phyloP scores from a whole-genome alignment of 108 stramenopile genomes.

The Cylindrotheca fusiformis region DNA sequence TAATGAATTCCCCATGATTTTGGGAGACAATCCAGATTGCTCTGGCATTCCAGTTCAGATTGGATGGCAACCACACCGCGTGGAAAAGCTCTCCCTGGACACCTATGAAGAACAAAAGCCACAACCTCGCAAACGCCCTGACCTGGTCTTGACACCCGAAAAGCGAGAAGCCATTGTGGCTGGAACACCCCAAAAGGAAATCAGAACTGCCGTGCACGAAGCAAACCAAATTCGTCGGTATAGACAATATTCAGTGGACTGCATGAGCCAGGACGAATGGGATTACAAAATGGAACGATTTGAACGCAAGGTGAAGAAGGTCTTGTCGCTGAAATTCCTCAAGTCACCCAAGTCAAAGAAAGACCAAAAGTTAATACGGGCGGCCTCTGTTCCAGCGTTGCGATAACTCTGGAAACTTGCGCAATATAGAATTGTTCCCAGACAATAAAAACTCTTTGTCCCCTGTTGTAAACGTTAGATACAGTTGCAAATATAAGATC shows the following conservation, averaged over 20 bases:
- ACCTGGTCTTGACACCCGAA: neutral
- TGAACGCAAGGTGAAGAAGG: neutral
- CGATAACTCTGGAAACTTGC: too few relatives aligned
- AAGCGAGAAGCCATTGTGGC: neutral
- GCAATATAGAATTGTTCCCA: too few relatives aligned
- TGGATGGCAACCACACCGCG: constrained; percentile 12
- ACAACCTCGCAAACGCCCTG: neutral
- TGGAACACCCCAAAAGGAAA: neutral
- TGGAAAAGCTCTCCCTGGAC: neutral
- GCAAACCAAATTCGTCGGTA: neutral
- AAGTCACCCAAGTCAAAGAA: neutral
- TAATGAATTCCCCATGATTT: constrained; percentile 19
- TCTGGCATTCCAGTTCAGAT: constrained; percentile 18
- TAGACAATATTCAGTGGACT: neutral
- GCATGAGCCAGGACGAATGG: neutral
- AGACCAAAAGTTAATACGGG: too few relatives aligned
- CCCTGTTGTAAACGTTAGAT: too few relatives aligned
- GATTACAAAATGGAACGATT: neutral
- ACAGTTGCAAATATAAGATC: too few relatives aligned
- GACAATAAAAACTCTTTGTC: too few relatives aligned
- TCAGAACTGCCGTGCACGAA: neutral
- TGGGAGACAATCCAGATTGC: constrained; percentile 30
- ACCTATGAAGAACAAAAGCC: neutral
- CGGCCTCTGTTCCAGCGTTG: too few relatives aligned
- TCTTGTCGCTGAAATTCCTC: neutral